These are phyloP conservation scores for Backusella sp. DNA, from an alignment of 192 early-diverging fungal species.

Conservation along the genomic window DNA sequence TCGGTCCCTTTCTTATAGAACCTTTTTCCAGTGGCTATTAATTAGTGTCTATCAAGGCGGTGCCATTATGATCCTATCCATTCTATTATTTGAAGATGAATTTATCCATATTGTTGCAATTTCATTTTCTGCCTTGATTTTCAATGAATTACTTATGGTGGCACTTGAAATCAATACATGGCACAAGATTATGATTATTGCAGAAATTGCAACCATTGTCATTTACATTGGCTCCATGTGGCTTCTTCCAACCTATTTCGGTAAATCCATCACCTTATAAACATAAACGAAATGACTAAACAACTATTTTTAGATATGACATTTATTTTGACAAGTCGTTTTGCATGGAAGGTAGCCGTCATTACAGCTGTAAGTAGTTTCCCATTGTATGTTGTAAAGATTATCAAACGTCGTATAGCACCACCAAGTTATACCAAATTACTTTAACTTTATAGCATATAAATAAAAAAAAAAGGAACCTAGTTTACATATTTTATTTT, in stretches of 20 bases:
- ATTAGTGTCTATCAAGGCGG: constrained; percentile 99
- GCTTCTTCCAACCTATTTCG: constrained; percentile 90
- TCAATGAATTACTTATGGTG: constrained; percentile 97
- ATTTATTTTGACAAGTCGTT: constrained; percentile 84
- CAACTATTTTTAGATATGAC: constrained; percentile 54
- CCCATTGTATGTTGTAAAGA: constrained; percentile 86
- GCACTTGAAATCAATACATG: constrained; percentile 92
- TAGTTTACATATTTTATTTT: neutral
- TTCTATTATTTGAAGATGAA: constrained; percentile 93
- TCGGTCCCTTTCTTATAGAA: constrained; percentile 85
- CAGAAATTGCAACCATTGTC: constrained; percentile 76
- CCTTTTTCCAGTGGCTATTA: constrained; percentile 93
- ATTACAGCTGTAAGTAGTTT: constrained; percentile 87
- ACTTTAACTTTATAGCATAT: constrained; percentile 19
- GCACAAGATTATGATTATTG: constrained; percentile 89
- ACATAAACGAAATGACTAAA: too few relatives aligned
- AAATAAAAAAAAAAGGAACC: neutral
- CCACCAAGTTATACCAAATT: constrained; percentile 93
- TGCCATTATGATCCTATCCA: constrained; percentile 93
- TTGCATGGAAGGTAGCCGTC: constrained; percentile 88
- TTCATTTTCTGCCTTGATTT: constrained; percentile 90
- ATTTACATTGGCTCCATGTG: constrained; percentile 91
- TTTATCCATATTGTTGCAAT: constrained; percentile 96
- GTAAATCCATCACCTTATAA: constrained; percentile 37
- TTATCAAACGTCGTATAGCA: constrained; percentile 72